A percentile compares a stretch with the other conserved stretches of the same genome.
phyloP scores from a whole-genome alignment of 805 yeast genomes.

The Sungouiozyma intestinalis region DNA sequence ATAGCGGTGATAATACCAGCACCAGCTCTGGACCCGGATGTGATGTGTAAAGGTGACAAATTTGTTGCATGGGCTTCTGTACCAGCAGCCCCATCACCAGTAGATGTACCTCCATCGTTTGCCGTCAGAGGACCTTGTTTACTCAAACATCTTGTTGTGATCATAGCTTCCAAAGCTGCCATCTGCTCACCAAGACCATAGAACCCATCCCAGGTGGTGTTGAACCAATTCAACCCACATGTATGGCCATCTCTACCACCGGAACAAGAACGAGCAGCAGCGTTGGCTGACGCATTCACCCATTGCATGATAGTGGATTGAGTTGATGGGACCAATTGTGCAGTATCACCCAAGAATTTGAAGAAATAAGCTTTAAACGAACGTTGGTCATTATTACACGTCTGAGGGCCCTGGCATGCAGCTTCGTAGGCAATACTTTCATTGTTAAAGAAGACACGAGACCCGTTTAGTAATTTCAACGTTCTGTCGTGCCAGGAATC shows the following conservation, averaged over 20 bases:
- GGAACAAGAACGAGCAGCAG: constrained; percentile 72
- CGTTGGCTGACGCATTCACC: constrained; percentile 44
- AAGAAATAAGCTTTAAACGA: constrained; percentile 83
- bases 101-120: constrained; percentile 57
- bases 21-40: constrained; percentile 48
- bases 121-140: constrained; percentile 53
- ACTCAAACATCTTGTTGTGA: constrained; percentile 29
- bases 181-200: constrained; percentile 91
- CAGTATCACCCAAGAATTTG: constrained; percentile 64
- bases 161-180: constrained; percentile 62
- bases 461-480: constrained; percentile 42
- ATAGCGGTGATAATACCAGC: constrained; percentile 59
- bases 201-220: constrained; percentile 46
- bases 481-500: constrained; percentile 59
- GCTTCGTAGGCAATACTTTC: constrained; percentile 62
- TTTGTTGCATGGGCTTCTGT: constrained; percentile 32
- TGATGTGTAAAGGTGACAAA: constrained; percentile 33
- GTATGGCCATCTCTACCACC: constrained; percentile 86
- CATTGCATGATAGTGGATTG: constrained; percentile 25
- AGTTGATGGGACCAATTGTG: constrained; percentile 54
- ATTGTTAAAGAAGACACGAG: constrained; percentile 42
- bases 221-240: constrained; percentile 80
- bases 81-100: constrained; percentile 64
- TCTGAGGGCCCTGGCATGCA: constrained; percentile 58
- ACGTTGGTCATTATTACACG: constrained; percentile 80